Conservation (phyloP, 495 filamentous ascomycete species). For the Talaromyces liani region DNA sequence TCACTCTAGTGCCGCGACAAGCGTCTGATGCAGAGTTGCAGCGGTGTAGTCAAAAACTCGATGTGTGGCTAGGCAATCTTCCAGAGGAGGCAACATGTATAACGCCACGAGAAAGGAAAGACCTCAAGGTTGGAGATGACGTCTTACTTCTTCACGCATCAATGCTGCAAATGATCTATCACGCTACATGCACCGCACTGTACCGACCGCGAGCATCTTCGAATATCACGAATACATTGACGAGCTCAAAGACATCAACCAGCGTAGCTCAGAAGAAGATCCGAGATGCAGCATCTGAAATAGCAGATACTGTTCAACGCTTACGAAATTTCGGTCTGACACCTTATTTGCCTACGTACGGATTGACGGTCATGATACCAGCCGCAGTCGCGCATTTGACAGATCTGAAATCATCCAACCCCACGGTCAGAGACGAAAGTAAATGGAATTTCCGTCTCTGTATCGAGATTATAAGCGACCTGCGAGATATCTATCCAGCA, state of each 20-base stretch:
- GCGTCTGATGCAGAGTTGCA: constrained; percentile 61
- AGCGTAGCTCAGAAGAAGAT: constrained; percentile 62
- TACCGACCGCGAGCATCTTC: constrained; percentile 66
- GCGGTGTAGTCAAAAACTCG: constrained; percentile 61
- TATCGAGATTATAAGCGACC: constrained; percentile 65
- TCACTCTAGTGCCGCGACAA: constrained; percentile 75
- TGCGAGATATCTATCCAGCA: constrained; percentile 76
- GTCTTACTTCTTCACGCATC: constrained; percentile 64
- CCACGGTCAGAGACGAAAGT: constrained; percentile 54
- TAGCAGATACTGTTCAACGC: constrained; percentile 65
- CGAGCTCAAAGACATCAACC: constrained; percentile 34
- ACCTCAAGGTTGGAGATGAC: constrained; percentile 37
- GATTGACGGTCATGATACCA: constrained; percentile 77
- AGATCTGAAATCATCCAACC: constrained; percentile 69
- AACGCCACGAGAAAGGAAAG: constrained; percentile 20
- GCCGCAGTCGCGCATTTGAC: constrained; percentile 83
- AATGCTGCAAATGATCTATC: constrained; percentile 79
- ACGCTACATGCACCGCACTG: constrained; percentile 75
- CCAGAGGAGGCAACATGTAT: constrained; percentile 47
- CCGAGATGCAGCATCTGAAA: constrained; percentile 65
- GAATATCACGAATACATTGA: constrained; percentile 37
- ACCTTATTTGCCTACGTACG: constrained; percentile 71
- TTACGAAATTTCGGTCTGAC: constrained; percentile 63
- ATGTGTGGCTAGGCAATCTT: constrained; percentile 59
- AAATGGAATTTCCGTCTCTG: constrained; percentile 70